Conservation (phyloP, 495 filamentous ascomycete genomes). For the Daldinia childiae region DNA sequence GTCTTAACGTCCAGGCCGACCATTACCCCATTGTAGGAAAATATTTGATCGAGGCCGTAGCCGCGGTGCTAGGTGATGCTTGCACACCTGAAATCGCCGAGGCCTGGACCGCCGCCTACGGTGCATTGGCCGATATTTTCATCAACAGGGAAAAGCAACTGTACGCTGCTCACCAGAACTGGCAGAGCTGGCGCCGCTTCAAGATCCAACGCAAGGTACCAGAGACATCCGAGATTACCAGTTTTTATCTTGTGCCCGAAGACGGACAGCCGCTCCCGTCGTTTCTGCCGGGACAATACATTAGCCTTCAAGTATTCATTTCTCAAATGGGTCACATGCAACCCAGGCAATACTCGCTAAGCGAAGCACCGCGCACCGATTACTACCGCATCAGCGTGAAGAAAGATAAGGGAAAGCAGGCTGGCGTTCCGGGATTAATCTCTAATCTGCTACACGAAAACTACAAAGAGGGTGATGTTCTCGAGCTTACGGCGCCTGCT, state of each 20-base stretch:
- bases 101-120: slow-evolving; percentile 78
- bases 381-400: slow-evolving; percentile 79
- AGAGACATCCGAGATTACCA: slow-evolving; percentile 72
- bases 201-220: slow-evolving; percentile 67
- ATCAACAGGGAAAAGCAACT: slow-evolving; percentile 70
- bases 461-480: slow-evolving; percentile 64
- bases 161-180: slow-evolving; percentile 64
- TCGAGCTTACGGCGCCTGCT: slow-evolving; percentile 72
- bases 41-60: slow-evolving; percentile 74
- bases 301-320: slow-evolving; percentile 67
- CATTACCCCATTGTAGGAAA: slow-evolving; percentile 75
- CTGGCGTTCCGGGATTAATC: slow-evolving; percentile 68
- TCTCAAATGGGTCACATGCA: slow-evolving; percentile 67
- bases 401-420: slow-evolving; percentile 64
- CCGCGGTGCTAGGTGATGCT: slow-evolving; percentile 70
- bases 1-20: slow-evolving; percentile 71
- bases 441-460: slow-evolving; percentile 75
- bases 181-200: slow-evolving; percentile 74
- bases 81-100: slow-evolving; percentile 72
- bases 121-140: slow-evolving; percentile 74
- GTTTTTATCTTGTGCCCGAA: slow-evolving; percentile 74
- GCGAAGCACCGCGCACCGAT: slow-evolving; percentile 64
- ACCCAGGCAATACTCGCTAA: slow-evolving; percentile 77
- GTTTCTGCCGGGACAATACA: slow-evolving; percentile 75
- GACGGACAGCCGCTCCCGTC: slow-evolving; percentile 67